Evolutionary conservation across 2,329 filamentous ascomycete species (phyloP).

Genomic region (Fusarium longipes): DNA sequence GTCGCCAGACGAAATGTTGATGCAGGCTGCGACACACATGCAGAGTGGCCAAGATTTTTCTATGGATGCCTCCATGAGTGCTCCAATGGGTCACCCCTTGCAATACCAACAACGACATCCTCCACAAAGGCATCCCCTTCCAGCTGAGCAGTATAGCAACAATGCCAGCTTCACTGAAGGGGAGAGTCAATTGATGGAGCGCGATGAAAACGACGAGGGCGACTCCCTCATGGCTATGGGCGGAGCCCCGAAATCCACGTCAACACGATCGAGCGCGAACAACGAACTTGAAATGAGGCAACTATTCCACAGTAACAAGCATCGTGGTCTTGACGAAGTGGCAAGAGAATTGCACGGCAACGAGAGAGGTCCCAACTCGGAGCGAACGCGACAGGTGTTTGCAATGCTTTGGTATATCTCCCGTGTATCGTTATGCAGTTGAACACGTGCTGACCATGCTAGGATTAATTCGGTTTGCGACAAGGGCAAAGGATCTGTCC

Average conservation of each 20-base stretch:
- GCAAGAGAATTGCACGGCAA: slow-evolving; percentile 81
- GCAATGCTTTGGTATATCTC: slow-evolving; percentile 83
- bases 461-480: slow-evolving; percentile 81
- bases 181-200: slow-evolving; percentile 70
- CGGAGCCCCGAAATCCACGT: slow-evolving; percentile 65
- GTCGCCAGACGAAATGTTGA: slow-evolving; percentile 69
- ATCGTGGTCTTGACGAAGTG: slow-evolving; percentile 75
- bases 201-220: slow-evolving; percentile 68
- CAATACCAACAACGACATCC: slow-evolving; percentile 55
- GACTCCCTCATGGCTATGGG: slow-evolving; percentile 61
- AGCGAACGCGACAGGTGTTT: slow-evolving; percentile 86
- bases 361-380: slow-evolving; percentile 82
- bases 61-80: slow-evolving; percentile 60
- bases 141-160: slow-evolving; percentile 63
- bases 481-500: slow-evolving; percentile 85
- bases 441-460: slow-evolving; percentile 27
- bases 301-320: slow-evolving; percentile 75
- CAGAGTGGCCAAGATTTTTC: slow-evolving; percentile 63
- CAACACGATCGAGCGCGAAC: slow-evolving; percentile 76
- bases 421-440: slow-evolving; percentile 19
- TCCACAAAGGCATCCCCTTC: slow-evolving; percentile 63
- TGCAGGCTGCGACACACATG: slow-evolving; percentile 67
- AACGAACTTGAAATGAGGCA: slow-evolving; percentile 85
- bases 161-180: slow-evolving; percentile 67
- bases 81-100: slow-evolving; percentile 57